Evolutionary conservation across 169 alveolate genomes (phyloP).

Genomic region (Plasmodium berghei): DNA sequence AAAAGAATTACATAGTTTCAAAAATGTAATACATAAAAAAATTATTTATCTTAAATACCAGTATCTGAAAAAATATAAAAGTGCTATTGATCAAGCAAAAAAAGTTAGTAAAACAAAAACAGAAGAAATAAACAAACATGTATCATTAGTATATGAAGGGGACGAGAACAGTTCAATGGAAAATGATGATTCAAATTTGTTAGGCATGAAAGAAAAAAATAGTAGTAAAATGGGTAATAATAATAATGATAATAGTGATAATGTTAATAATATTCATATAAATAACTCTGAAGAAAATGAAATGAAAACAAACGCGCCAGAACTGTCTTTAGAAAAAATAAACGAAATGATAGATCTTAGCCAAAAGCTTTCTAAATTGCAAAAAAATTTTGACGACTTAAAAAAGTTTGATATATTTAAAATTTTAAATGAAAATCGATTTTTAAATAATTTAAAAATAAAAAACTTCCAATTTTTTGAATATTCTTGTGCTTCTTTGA

Average conservation of each 20-base stretch:
- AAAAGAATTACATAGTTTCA: slow-evolving; percentile 41
- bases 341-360: slow-evolving; percentile 56
- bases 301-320: slow-evolving; percentile 8
- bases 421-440: slow-evolving; percentile 19
- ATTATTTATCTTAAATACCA: slow-evolving; percentile 45
- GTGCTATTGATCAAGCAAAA: slow-evolving; percentile 35
- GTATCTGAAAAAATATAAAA: slow-evolving; percentile 35
- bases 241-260: neutral
- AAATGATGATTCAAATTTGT: neutral
- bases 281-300: slow-evolving; percentile 1
- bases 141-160: slow-evolving; percentile 54
- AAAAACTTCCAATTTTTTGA: slow-evolving; percentile 21
- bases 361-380: slow-evolving; percentile 35
- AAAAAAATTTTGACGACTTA: slow-evolving; percentile 50
- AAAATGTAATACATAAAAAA: slow-evolving; percentile 36
- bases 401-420: slow-evolving; percentile 40
- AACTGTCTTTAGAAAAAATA: slow-evolving; percentile 20
- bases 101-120: slow-evolving; percentile 23
- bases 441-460: slow-evolving; percentile 29
- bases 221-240: neutral
- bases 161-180: neutral
- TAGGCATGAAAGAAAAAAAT: too few species aligned
- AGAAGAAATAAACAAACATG: slow-evolving; percentile 57
- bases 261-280: neutral
- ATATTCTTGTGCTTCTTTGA: slow-evolving; percentile 22